A percentile compares a stretch with the other conserved stretches of the same genome.
Conservation (phyloP, 129 eudicot species). For the Gnaphalium uliginosum region DNA sequence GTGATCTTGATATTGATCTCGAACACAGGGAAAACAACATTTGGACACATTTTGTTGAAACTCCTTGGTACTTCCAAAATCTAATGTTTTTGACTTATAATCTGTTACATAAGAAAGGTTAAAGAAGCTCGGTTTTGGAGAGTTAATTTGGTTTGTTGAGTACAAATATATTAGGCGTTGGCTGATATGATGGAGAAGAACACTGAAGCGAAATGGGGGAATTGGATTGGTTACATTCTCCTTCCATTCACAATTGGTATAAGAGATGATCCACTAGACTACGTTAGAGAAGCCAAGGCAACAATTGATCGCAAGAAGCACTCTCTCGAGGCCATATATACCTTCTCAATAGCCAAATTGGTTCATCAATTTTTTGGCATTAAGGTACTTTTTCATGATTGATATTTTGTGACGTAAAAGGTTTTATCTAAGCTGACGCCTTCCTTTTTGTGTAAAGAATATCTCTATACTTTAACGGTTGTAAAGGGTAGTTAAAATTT, state of each 20-base stretch:
- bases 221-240: constrained; percentile 48
- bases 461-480: too few relatives aligned
- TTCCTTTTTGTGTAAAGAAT: too few relatives aligned
- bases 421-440: background rate
- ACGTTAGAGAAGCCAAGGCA: constrained; percentile 55
- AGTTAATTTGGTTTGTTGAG: background rate
- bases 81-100: background rate
- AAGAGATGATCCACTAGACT: constrained; percentile 55
- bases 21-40: background rate
- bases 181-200: constrained; percentile 63
- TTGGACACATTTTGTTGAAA: background rate
- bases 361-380: constrained; percentile 41
- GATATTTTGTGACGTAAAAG: background rate
- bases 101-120: background rate
- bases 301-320: constrained; percentile 50
- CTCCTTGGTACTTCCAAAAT: background rate
- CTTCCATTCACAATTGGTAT: constrained; percentile 51
- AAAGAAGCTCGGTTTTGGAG: background rate
- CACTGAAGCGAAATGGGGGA: constrained; percentile 52
- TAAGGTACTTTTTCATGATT: constrained; percentile 33
- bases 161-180: constrained; percentile 35
- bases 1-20: background rate
- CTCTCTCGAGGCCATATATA: constrained; percentile 46
- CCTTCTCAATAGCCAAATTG: constrained; percentile 40
- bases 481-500: too few relatives aligned